Evolutionary conservation across 306 rosid species (phyloP).

Genomic region (Prunus mongolica): DNA sequence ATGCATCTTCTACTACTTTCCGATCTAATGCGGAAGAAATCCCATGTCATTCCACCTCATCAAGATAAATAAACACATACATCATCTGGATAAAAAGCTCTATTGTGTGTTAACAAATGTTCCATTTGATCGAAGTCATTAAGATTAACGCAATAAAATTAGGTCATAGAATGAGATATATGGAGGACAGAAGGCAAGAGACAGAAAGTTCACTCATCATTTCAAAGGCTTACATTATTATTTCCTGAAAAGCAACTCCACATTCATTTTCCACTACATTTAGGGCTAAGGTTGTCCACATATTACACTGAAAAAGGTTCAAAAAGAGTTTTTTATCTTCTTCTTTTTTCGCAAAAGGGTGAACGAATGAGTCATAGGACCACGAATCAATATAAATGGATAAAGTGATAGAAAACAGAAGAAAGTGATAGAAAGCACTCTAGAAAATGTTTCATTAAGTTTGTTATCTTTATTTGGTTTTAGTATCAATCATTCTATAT

Average conservation of each 20-base stretch:
- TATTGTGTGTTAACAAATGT: not conserved
- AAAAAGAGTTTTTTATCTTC: not conserved
- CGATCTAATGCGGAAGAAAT: not conserved
- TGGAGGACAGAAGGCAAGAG: slow-evolving; percentile 3
- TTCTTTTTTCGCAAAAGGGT: no score
- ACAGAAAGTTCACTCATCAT: not conserved
- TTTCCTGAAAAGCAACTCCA: slow-evolving; percentile 8
- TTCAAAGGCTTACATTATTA: not conserved
- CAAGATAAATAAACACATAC: no score
- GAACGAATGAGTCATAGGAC: slow-evolving; percentile 1
- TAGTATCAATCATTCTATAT: no score
- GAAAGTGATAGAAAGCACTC: not conserved
- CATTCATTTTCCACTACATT: slow-evolving; percentile 14
- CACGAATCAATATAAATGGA: not conserved
- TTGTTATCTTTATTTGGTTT: not conserved
- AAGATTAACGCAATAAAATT: not conserved
- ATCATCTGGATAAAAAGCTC: not conserved
- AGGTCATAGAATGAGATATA: not conserved
- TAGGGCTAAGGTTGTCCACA: slow-evolving; percentile 12
- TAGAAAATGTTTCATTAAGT: no score
- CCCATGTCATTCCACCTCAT: not conserved
- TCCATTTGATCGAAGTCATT: not conserved
- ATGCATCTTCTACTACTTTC: not conserved
- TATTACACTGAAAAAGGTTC: slow-evolving; percentile 3
- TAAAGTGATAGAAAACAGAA: not conserved